Conservation (phyloP, 208 protist species). For the Trypanosoma platydactyli region DNA sequence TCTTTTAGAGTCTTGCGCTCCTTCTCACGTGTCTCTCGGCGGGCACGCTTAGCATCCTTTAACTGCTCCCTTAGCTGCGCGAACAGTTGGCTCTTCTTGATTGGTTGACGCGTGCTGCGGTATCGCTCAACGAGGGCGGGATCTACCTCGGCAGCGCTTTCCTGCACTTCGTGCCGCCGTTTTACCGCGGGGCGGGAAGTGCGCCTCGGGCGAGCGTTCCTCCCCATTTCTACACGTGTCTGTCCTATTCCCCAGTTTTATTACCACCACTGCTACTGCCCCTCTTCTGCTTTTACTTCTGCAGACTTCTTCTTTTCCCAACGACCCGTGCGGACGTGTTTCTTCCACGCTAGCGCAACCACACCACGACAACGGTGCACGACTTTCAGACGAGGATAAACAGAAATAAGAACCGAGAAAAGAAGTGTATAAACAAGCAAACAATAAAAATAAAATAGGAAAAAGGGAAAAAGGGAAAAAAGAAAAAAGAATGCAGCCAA, state of each 20-base stretch:
- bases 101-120: constrained; percentile 82
- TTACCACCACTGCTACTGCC: not conserved
- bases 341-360: not conserved
- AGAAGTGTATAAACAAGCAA: not conserved
- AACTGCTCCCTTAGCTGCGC: constrained; percentile 84
- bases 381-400: too few species aligned
- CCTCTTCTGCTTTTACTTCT: not conserved
- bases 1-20: constrained; percentile 75
- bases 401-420: too few species aligned
- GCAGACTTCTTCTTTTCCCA: not conserved
- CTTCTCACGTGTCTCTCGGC: constrained; percentile 75
- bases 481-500: constrained; percentile 2
- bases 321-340: not conserved
- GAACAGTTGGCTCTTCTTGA: constrained; percentile 86
- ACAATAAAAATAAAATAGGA: not conserved
- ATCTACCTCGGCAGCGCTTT: constrained; percentile 64
- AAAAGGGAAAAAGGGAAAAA: not conserved
- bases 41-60: constrained; percentile 87
- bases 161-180: constrained; percentile 39
- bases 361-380: not conserved
- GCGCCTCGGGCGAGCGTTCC: constrained; percentile 76
- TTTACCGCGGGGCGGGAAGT: constrained; percentile 41
- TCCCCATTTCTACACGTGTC: constrained; percentile 53
- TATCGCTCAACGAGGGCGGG: constrained; percentile 74
- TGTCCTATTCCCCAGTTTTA: not conserved